Base-by-base conservation (phyloP, 2,329 filamentous ascomycete genomes). In the Cadophora sp. region DNA sequence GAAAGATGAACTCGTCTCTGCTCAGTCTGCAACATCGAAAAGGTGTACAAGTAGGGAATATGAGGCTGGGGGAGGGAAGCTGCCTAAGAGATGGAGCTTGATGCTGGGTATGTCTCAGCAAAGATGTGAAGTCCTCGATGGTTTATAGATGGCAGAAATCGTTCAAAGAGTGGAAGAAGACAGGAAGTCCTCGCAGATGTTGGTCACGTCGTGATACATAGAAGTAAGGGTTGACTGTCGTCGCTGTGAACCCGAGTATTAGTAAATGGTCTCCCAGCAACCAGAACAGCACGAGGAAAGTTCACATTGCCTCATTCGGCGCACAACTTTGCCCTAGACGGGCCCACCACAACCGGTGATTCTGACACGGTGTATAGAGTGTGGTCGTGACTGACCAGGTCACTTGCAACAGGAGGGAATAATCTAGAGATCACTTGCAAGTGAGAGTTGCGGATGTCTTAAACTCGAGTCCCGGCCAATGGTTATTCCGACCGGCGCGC, bases 241-340 rank as follows among this genome's bases (percentile, higher is more conserved):
- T 67, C 41, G 70, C 70, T 73, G 68, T 69, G 70, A 73, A 69
- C 36, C 53, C 48, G 41, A n/a, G 20, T 56, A 68, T 73, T 58
- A 74, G 70, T 70, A 55, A 71, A 55, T 68, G 68, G 74, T 71
- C 67, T 70, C 72, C 67, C 60, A 73, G 72, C 71, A 75, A 71
- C 70, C 67, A 67, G 22, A 30, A 48, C 39, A 48, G 55, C 48
- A 53, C 53, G 30, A 43, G 63, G 51, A 45, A 33, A 47, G 45
- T 62, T 62, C 71, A 72, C 73, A 67, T 67, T 69, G 69, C 70
- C 71, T 72, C 53, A 41, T 56, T 41, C 41, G 63, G 72, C 64
- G 62, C 69, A 69, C 70, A 70, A 68, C 70, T 64, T 68, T 70
- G 70, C 73, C 72, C 72, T 70, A 41, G 48, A 64, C 67, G 72